Conservation (phyloP, 371 early-diverging fungal species). For the Mucor saturninus region DNA sequence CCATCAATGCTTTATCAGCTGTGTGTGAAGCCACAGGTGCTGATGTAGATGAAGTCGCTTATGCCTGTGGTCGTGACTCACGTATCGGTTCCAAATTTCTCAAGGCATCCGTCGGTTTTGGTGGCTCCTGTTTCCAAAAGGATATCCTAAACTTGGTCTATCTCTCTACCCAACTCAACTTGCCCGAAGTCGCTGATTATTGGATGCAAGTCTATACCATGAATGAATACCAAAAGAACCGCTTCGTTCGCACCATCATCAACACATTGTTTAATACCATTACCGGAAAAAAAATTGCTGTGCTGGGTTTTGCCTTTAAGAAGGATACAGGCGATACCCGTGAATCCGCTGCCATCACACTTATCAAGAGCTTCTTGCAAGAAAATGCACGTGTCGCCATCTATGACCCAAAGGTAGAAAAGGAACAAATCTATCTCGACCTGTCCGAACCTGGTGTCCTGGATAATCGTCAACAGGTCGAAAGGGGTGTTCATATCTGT, state of each 20-base stretch:
- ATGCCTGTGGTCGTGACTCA: constrained; percentile 87
- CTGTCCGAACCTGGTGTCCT: constrained; percentile 75
- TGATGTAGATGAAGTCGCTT: constrained; percentile 92
- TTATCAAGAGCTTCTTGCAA: constrained; percentile 81
- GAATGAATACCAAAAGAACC: constrained; percentile 93
- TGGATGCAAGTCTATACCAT: constrained; percentile 91
- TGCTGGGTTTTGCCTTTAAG: constrained; percentile 96
- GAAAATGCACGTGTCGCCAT: constrained; percentile 82
- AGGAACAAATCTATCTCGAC: constrained; percentile 83
- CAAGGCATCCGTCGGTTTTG: constrained; percentile 93
- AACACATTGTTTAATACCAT: constrained; percentile 83
- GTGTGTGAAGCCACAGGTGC: constrained; percentile 95
- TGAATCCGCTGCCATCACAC: constrained; percentile 90
- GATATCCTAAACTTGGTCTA: constrained; percentile 94
- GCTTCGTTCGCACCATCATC: constrained; percentile 79
- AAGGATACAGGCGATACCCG: constrained; percentile 96
- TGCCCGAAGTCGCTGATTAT: constrained; percentile 93
- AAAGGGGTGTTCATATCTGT: constrained; percentile 69
- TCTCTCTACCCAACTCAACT: constrained; percentile 79
- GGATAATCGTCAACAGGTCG: constrained; percentile 62
- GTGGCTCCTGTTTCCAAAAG: constrained; percentile 96
- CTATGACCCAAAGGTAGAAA: constrained; percentile 92
- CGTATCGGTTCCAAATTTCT: constrained; percentile 93
- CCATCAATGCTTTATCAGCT: constrained; percentile 91
- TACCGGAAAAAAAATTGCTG: constrained; percentile 81